Base-by-base conservation (phyloP, 2,329 filamentous ascomycete genomes). In the Xylariaceae sp. region DNA sequence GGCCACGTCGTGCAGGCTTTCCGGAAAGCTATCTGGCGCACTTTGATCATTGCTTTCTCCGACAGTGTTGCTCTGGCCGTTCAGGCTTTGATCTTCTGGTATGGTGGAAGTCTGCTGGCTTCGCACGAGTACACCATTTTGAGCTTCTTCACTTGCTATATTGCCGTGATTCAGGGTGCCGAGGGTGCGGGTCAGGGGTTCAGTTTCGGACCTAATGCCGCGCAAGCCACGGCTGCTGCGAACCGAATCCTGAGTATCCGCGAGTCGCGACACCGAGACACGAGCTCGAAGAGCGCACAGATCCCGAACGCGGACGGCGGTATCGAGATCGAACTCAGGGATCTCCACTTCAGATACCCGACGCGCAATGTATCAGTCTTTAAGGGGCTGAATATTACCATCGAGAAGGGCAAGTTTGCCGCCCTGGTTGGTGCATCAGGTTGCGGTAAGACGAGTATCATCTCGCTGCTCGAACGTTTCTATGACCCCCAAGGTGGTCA, bases 381-480 rank as follows among this genome's bases (percentile, higher is more conserved):
- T 72, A 78, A 76, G 55, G 81, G 82, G 1, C 74, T 92, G 58
- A 85, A 80, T 67, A 75, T 92, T 60, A 82, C 79, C 4, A 82
- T 90, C 55, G 77, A 85, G 64, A 85, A 84, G 64, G 88, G 87
- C 3, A 85, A 89, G 68, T 90, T 89, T 67, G 85, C 82, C 0
- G 88, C 86, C 1, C 77, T 90, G 1, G 87, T 90, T 4, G 88
- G 88, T 1, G 81, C 87, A 0, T 87, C 84, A 1, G 87, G 87
- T 0, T 88, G 85, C 60, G 88, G 88, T 42, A 90, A 92, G 75
- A 88, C 86, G 0, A 90, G 85, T 13, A 85, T 90, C 49, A 82
- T 93, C 42, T 79, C 80, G 55, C 74, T 88, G 0, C 72, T 88
- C 5, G 85, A 88, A 72, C 80, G 84, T 11, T 92, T 92, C 73